Evolutionary conservation across 2,329 filamentous ascomycete species (phyloP).

Genomic region (Microdochium trichocladiopsis): DNA sequence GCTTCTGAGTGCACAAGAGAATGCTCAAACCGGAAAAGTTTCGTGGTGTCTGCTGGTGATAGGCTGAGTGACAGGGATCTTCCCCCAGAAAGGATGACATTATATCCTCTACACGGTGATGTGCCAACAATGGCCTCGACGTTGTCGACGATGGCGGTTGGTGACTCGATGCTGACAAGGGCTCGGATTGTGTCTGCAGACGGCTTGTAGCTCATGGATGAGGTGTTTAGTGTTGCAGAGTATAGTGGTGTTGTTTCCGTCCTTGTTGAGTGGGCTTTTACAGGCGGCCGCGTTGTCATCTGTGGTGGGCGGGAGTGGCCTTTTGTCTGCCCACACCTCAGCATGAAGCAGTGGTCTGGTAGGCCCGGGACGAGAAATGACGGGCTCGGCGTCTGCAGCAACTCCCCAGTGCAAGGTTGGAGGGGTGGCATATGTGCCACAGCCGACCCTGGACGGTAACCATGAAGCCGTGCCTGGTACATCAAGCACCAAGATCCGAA

Average conservation of each 20-base stretch:
- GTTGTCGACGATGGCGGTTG: not conserved
- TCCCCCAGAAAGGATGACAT: constrained; percentile 32
- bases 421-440: not conserved
- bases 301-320: not conserved
- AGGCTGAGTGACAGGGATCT: constrained; percentile 32
- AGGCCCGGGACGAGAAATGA: not conserved
- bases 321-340: not conserved
- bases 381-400: not conserved
- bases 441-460: not conserved
- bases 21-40: constrained; percentile 39
- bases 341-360: not conserved
- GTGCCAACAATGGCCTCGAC: not conserved
- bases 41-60: constrained; percentile 31
- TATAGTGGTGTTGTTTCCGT: not conserved
- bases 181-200: not conserved
- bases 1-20: constrained; percentile 36
- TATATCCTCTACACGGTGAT: constrained; percentile 25
- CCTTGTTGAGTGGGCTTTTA: not conserved
- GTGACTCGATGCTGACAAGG: not conserved
- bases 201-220: not conserved
- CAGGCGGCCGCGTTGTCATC: not conserved
- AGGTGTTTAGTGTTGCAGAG: not conserved
- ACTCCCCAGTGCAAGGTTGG: not conserved
- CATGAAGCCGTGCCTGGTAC: not conserved
- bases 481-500: not conserved